phyloP scores from a whole-genome alignment of 805 yeast species.

The Wickerhamomyces mucosus region DNA sequence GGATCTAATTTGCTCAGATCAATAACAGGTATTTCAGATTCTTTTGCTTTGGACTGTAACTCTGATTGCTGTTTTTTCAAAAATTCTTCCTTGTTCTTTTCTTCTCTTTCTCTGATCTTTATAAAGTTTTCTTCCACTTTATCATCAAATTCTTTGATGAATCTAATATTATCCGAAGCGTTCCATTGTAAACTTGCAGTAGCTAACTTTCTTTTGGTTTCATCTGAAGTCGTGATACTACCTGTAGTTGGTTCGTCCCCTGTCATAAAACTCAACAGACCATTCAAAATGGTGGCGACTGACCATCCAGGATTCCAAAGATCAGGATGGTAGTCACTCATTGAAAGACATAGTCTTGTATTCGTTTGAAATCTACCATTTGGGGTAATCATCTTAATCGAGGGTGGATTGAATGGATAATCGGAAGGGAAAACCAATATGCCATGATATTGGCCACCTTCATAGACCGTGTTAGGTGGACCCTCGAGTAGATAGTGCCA shows the following conservation, averaged over 20 bases:
- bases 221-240: conserved; percentile 55
- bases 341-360: conserved; percentile 77
- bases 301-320: conserved; percentile 97
- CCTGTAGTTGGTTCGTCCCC: conserved; percentile 82
- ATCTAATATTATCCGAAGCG: conserved; percentile 43
- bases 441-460: conserved; percentile 84
- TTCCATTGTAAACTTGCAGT: conserved; percentile 52
- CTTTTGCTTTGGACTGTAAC: conserved; percentile 1
- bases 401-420: conserved; percentile 88
- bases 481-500: conserved; percentile 94
- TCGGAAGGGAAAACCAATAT: conserved; percentile 74
- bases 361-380: conserved; percentile 80
- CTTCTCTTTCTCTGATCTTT: conserved; percentile 18
- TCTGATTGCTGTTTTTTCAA: conserved; percentile 22
- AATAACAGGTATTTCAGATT: conserved; percentile 3
- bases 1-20: conserved; percentile 35
- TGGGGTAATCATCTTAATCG: conserved; percentile 84
- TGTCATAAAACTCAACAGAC: conserved; percentile 87
- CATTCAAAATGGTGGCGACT: conserved; percentile 79
- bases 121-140: conserved; percentile 28
- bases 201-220: conserved; percentile 48
- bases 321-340: conserved; percentile 92
- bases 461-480: conserved; percentile 84
- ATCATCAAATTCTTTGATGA: conserved; percentile 63
- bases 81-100: conserved; percentile 3